Conservation (phyloP, 2,329 filamentous ascomycete species). For the Nemania sp. region DNA sequence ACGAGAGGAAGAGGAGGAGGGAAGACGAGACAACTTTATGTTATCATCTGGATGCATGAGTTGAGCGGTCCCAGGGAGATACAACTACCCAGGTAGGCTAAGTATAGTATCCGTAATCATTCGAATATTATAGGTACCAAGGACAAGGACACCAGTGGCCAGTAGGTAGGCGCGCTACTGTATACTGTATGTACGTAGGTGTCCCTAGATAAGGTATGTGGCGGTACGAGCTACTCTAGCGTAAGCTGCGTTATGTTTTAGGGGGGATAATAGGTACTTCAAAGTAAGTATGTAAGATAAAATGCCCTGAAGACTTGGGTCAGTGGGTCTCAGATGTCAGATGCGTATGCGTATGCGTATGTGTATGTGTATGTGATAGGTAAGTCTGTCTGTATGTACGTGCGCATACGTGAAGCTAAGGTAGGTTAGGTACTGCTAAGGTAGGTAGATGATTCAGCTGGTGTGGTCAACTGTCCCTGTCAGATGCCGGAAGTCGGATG, state of each 20-base stretch:
- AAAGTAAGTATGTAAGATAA: not conserved
- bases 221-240: not conserved
- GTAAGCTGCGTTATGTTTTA: too few relatives aligned
- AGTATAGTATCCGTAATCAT: not conserved
- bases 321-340: conserved; percentile 12
- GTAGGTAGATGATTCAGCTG: not conserved
- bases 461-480: conserved; percentile 12
- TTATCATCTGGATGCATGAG: conserved; percentile 46
- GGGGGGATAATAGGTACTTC: not conserved
- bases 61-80: not conserved
- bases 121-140: conserved; percentile 7
- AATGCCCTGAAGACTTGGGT: not conserved
- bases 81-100: not conserved
- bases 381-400: not conserved
- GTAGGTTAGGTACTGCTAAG: not conserved
- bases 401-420: too few relatives aligned
- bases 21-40: conserved; percentile 47
- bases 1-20: conserved; percentile 42
- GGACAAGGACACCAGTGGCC: not conserved
- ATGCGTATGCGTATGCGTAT: conserved; percentile 1
- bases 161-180: not conserved
- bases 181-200: not conserved
- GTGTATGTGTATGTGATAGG: not conserved
- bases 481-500: conserved; percentile 20
- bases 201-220: not conserved